Evolutionary conservation across 2,329 filamentous ascomycete genomes (phyloP), one percentile per base, ranked within the genome.

Genomic region (Trichoderma sp.): DNA sequence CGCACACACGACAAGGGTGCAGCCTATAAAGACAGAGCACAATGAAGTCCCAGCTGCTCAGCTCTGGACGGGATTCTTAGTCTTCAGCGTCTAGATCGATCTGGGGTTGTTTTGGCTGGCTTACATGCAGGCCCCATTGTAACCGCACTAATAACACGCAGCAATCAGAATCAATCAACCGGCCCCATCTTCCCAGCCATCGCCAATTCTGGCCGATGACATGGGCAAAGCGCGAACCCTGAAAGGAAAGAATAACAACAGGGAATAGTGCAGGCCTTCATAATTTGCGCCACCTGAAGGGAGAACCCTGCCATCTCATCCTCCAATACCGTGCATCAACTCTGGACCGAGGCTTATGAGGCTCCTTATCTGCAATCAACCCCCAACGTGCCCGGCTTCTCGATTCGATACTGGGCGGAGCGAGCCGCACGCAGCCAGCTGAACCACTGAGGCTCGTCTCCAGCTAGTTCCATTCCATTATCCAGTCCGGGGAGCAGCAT

Each of bases 381-480:
- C 19, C 33, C 19, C 47, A 56, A 64, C 61, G 61, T 64, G 61
- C 61, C 61, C 33, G 61, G 40, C 27, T n/a, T 37, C n/a, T 66
- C 35, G 63, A 58, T 66, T 66, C 53, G 63, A 66, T 66, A 57
- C 52, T 58, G 53, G 52, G 63, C 63, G 63, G 53, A 66, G 63
- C 52, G 62, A 65, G 62, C 52, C 35, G 52, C 49, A 35, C 43
- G 19, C 33, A 43, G 33, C 37, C 37, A 53, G 52, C 56, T 35
- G 33, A 33, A 58, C 56, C 53, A 56, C 29, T 56, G 53, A 55
- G 8, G 19, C n/a, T 43, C 24, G 35, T 56, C 35, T 27, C 19
- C 49, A 29, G 55, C 31, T 64, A 21, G 55, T 55, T 33, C 21
- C 29, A 31, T 24, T 33, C 27, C 27, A 27, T 27, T 27, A 27